Percentiles rank a stretch among this genome's conserved stretches.
Conservation (phyloP, 108 stramenopile genomes). For the Cyclotella cryptica region DNA sequence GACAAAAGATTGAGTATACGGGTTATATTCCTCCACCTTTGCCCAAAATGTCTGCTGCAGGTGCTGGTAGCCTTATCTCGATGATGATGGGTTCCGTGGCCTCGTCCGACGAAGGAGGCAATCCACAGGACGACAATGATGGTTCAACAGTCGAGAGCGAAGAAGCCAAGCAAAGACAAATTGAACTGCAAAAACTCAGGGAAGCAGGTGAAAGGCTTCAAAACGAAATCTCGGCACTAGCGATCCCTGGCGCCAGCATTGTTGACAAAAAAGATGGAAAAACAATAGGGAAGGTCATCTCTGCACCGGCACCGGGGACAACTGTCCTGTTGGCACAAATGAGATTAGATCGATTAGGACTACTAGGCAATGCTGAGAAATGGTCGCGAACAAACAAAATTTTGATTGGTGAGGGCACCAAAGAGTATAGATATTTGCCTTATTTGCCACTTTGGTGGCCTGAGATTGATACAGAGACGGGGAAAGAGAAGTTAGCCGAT, state of each 20-base stretch:
- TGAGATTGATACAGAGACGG: slow-evolving; percentile 70
- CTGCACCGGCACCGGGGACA: slow-evolving; percentile 77
- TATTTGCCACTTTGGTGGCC: slow-evolving; percentile 92
- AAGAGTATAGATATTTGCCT: slow-evolving; percentile 79
- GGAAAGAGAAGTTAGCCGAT: slow-evolving; percentile 63
- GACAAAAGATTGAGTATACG: slow-evolving; percentile 26
- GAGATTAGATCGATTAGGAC: slow-evolving; percentile 78
- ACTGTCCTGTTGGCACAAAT: slow-evolving; percentile 84
- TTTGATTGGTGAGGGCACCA: slow-evolving; percentile 64
- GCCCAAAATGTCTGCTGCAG: slow-evolving; percentile 74
- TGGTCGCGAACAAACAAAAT: slow-evolving; percentile 81
- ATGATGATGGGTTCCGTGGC: slow-evolving; percentile 71
- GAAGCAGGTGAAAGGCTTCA: slow-evolving; percentile 52
- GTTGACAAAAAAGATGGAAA: slow-evolving; percentile 80
- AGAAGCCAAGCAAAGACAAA: slow-evolving; percentile 30
- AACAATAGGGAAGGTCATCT: slow-evolving; percentile 82
- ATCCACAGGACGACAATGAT: slow-evolving; percentile 31
- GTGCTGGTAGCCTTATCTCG: slow-evolving; percentile 71
- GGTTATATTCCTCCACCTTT: slow-evolving; percentile 59
- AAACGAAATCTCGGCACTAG: slow-evolving; percentile 46
- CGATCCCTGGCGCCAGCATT: slow-evolving; percentile 67
- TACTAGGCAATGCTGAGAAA: slow-evolving; percentile 46
- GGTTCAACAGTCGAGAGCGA: slow-evolving; percentile 12
- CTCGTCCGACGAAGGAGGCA: neutral
- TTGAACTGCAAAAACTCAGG: slow-evolving; percentile 50